Percentiles rank a stretch among this genome's conserved stretches.
Conservation (phyloP, 1,139 yeast species). For the Suhomyces choctaworum region DNA sequence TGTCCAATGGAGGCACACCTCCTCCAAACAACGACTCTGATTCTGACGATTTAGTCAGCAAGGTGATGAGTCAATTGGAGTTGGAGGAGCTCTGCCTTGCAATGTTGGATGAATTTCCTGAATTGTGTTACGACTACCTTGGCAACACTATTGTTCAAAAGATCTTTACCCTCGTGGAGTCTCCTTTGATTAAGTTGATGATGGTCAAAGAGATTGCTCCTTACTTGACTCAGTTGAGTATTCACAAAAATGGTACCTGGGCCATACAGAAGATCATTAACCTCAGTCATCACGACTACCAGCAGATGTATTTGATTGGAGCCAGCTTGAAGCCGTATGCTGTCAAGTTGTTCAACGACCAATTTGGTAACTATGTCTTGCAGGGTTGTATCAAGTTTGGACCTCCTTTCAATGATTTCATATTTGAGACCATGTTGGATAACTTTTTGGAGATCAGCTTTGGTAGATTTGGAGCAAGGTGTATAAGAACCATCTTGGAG, state of each 20-base stretch:
- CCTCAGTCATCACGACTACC: constrained; percentile 53
- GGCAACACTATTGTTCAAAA: constrained; percentile 97
- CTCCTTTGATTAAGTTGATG: constrained; percentile 71
- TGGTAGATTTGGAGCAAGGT: constrained; percentile 93
- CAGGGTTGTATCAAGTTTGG: constrained; percentile 94
- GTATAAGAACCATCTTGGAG: constrained; percentile 90
- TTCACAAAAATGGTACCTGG: constrained; percentile 99
- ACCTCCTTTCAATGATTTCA: constrained; percentile 83
- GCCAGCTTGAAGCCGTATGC: constrained; percentile 77
- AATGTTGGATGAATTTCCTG: constrained; percentile 88
- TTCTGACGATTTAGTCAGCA: constrained; percentile 12
- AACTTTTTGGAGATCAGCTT: constrained; percentile 81
- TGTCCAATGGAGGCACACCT: constrained; percentile 9
- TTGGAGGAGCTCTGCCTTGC: constrained; percentile 82
- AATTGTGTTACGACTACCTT: constrained; percentile 84
- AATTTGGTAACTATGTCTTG: constrained; percentile 93
- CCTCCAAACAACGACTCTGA: constrained; percentile 8
- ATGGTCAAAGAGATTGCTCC: constrained; percentile 82
- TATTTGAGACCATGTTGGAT: constrained; percentile 79
- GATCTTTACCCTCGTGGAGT: constrained; percentile 66
- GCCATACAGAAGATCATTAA: constrained; percentile 95
- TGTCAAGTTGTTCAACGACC: constrained; percentile 86
- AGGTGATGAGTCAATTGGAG: constrained; percentile 46
- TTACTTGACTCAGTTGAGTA: constrained; percentile 85
- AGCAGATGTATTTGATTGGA: constrained; percentile 71